Evolutionary conservation across 208 protist species (phyloP).

Genomic region (Leishmania major): DNA sequence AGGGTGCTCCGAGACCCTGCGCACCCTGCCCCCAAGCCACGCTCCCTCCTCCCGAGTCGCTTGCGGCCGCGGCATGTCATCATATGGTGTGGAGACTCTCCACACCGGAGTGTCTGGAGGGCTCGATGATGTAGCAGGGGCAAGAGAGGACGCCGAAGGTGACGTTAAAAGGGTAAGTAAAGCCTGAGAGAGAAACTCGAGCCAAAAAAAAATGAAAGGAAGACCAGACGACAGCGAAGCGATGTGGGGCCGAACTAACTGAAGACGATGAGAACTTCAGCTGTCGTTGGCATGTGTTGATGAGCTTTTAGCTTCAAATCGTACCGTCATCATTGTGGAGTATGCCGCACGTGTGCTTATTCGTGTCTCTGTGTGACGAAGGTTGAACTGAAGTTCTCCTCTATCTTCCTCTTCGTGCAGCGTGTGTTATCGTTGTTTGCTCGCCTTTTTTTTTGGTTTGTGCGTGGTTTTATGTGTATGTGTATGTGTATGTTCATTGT

Average conservation of each 20-base stretch:
- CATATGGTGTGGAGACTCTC: background rate
- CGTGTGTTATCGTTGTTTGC: slow-evolving; percentile 10
- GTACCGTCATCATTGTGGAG: background rate
- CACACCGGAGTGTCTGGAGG: background rate
- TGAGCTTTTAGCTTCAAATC: background rate
- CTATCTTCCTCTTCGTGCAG: slow-evolving; percentile 11
- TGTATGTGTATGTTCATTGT: background rate
- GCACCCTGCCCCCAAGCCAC: background rate
- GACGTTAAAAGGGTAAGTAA: no score
- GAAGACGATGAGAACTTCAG: background rate
- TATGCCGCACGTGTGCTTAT: background rate
- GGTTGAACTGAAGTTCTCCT: background rate
- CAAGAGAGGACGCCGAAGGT: background rate
- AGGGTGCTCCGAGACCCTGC: background rate
- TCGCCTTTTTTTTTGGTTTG: background rate
- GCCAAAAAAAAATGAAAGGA: background rate
- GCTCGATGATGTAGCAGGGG: background rate
- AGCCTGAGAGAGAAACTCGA: background rate
- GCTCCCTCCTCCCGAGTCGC: background rate
- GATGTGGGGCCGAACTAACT: background rate
- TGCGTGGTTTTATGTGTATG: background rate
- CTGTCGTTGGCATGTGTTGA: background rate
- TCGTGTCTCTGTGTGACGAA: background rate
- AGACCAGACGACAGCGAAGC: background rate
- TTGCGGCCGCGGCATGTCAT: background rate